Conservation (phyloP, 148 eudicot genomes). For the Polygonum maritimum region DNA sequence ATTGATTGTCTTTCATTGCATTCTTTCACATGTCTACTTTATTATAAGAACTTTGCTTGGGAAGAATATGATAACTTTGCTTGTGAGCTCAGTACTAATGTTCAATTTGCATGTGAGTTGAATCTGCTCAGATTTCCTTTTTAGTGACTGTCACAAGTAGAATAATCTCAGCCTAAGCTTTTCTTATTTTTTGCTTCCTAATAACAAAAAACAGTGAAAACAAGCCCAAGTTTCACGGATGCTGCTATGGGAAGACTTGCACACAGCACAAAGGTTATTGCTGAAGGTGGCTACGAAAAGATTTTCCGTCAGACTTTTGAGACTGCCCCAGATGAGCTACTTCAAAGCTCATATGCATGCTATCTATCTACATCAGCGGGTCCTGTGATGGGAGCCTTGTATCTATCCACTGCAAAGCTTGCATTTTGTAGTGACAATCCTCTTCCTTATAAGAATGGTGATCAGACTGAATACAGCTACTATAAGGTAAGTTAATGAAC, state of each 20-base stretch:
- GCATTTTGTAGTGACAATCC: conserved; percentile 96
- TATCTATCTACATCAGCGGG: conserved; percentile 92
- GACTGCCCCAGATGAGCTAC: conserved; percentile 80
- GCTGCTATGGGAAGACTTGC: conserved; percentile 98
- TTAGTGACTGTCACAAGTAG: neutral
- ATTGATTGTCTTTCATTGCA: neutral
- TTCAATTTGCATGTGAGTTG: neutral
- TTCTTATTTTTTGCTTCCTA: neutral
- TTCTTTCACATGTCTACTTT: neutral
- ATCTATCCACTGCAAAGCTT: conserved; percentile 78
- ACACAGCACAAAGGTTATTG: conserved; percentile 85
- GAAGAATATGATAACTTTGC: neutral
- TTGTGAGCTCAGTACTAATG: neutral
- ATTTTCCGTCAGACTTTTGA: conserved; percentile 83
- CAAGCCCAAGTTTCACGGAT: conserved; percentile 80
- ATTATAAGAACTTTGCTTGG: neutral
- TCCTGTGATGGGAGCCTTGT: conserved; percentile 90
- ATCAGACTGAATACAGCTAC: conserved; percentile 82
- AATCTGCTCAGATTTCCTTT: neutral
- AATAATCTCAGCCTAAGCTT: neutral
- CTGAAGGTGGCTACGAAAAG: conserved; percentile 93
- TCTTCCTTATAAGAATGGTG: conserved; percentile 67
- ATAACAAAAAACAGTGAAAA: conserved; percentile 50
- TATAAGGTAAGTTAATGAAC: conserved; percentile 57
- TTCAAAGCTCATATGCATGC: conserved; percentile 68